phyloP scores from a whole-genome alignment of 768 basidiomycete species.

The Saitozyma sp. region DNA sequence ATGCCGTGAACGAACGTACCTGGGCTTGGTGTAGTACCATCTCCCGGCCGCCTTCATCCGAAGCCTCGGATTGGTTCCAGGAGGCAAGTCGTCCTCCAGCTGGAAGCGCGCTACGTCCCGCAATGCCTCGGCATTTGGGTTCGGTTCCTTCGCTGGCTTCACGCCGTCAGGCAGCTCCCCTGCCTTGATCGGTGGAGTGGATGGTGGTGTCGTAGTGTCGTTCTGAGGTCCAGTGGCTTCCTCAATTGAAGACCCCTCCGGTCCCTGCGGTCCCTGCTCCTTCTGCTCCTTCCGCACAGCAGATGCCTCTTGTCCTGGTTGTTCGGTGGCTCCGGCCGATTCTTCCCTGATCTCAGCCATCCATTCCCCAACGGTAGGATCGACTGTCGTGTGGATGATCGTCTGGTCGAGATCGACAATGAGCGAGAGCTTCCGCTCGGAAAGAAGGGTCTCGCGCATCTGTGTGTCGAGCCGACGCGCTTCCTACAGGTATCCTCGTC shows the following conservation, averaged over 20 bases:
- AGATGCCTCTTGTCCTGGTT: background rate
- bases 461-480: slow-evolving; percentile 84
- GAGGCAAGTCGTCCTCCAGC: slow-evolving; percentile 72
- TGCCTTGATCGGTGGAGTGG: slow-evolving; percentile 6
- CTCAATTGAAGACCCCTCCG: slow-evolving; percentile 27
- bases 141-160: slow-evolving; percentile 53
- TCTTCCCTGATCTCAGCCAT: slow-evolving; percentile 58
- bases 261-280: background rate
- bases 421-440: slow-evolving; percentile 76
- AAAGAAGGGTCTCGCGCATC: slow-evolving; percentile 74
- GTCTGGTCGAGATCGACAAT: slow-evolving; percentile 99
- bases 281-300: slow-evolving; percentile 8
- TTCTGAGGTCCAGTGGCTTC: background rate
- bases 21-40: slow-evolving; percentile 96
- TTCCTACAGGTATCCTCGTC: slow-evolving; percentile 56
- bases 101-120: slow-evolving; percentile 87
- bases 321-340: background rate
- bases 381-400: slow-evolving; percentile 96
- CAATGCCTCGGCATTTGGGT: slow-evolving; percentile 90
- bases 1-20: slow-evolving; percentile 59
- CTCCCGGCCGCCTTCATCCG: slow-evolving; percentile 59
- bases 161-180: background rate
- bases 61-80: slow-evolving; percentile 42
- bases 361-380: slow-evolving; percentile 98
- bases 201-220: slow-evolving; percentile 14